phyloP scores from a whole-genome alignment of 305 asterid genomes.

The Salvia sclarea region DNA sequence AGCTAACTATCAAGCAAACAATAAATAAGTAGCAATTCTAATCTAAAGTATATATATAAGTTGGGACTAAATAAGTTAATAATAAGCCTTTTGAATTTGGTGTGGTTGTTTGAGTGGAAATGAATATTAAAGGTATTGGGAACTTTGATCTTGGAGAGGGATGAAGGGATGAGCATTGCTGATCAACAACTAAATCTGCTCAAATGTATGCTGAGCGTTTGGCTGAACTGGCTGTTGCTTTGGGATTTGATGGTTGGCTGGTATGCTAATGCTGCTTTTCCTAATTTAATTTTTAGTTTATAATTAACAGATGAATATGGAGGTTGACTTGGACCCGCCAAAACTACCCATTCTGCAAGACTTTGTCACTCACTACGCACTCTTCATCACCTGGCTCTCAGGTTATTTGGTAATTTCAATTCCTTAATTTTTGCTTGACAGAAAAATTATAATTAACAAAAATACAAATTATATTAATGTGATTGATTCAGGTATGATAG shows the following conservation, averaged over 20 bases:
- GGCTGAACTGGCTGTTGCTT: conserved; percentile 77
- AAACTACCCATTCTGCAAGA: conserved; percentile 71
- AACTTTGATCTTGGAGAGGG: conserved; percentile 79
- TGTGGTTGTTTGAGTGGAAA: not conserved
- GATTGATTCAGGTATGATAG: conserved; percentile 79
- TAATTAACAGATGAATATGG: conserved; percentile 72
- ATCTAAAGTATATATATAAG: too few relatives aligned
- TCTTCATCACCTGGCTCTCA: conserved; percentile 67
- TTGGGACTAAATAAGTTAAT: too few relatives aligned
- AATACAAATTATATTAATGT: conserved; percentile 13
- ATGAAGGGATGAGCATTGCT: conserved; percentile 63
- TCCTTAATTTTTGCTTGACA: not conserved
- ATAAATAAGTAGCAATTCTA: too few relatives aligned
- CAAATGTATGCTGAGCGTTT: conserved; percentile 78
- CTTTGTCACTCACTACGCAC: conserved; percentile 80
- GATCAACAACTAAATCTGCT: conserved; percentile 57
- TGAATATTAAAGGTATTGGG: conserved; percentile 57
- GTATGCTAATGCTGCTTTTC: conserved; percentile 37
- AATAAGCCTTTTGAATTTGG: too few relatives aligned
- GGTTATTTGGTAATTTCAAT: conserved; percentile 64
- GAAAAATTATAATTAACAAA: not conserved
- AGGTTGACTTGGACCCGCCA: conserved; percentile 52
- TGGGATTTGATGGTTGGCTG: conserved; percentile 98
- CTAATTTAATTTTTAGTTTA: not conserved
- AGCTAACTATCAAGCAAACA: too few relatives aligned